Percentiles rank a stretch among this genome's conserved stretches.
These are phyloP conservation scores for Tuctoria greenei DNA, from an alignment of 176 grass and related monocot genomes.

Conservation along the genomic window DNA sequence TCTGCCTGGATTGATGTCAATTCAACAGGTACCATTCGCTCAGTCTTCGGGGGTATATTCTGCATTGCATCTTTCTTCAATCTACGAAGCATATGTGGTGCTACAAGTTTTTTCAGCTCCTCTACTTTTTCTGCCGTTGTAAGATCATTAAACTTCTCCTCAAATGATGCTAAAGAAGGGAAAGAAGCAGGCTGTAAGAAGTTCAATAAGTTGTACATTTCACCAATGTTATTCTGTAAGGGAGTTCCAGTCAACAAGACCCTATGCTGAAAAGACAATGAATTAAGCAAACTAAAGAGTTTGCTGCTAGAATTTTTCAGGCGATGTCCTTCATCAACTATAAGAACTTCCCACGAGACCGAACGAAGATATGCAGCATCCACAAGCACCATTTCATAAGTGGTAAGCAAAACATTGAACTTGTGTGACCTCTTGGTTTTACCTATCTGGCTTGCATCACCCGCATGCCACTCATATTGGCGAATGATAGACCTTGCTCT, in stretches of 20 bases:
- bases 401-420: constrained; percentile 90
- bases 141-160: constrained; percentile 97
- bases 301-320: constrained; percentile 98
- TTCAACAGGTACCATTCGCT: constrained; percentile 92
- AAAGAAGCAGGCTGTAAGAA: constrained; percentile 97
- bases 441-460: constrained; percentile 51
- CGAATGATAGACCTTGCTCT: constrained; percentile 86
- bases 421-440: constrained; percentile 73
- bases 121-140: constrained; percentile 95
- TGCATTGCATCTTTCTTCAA: constrained; percentile 98
- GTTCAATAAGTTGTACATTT: constrained; percentile 97
- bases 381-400: constrained; percentile 97
- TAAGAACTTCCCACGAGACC: constrained; percentile 95
- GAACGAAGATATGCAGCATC: constrained; percentile 85
- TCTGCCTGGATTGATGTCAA: constrained; percentile 95
- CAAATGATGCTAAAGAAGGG: constrained; percentile 83
- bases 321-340: constrained; percentile 97
- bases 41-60: constrained; percentile 97
- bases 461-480: constrained; percentile 92
- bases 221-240: constrained; percentile 96
- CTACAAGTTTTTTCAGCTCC: constrained; percentile 97
- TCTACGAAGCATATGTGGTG: constrained; percentile 95
- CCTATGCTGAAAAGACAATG: constrained; percentile 89
- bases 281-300: constrained; percentile 89
- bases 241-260: constrained; percentile 97